phyloP scores from a whole-genome alignment of 257 asterid species.

The Leptodermis oblonga region DNA sequence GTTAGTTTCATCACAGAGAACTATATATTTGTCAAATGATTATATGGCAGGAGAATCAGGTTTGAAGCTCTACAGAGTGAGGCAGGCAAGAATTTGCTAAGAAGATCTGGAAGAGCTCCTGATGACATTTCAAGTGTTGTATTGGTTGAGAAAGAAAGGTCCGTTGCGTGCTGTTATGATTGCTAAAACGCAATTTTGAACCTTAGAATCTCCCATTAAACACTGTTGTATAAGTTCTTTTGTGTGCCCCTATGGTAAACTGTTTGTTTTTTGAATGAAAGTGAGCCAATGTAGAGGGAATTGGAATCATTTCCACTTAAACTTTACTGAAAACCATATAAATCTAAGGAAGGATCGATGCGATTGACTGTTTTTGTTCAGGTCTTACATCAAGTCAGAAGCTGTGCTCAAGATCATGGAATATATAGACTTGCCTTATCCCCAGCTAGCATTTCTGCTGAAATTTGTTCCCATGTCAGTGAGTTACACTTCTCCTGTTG shows the following conservation, averaged over 20 bases:
- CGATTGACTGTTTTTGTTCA: conserved; percentile 27
- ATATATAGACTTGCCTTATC: conserved; percentile 73
- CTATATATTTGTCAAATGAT: no score
- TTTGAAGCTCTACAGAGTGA: conserved; percentile 93
- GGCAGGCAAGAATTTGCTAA: conserved; percentile 73
- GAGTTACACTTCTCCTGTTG: conserved; percentile 26
- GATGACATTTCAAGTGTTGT: conserved; percentile 97
- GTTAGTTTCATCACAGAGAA: background rate
- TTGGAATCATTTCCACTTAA: no score
- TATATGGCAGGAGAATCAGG: conserved; percentile 58
- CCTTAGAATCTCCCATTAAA: no score
- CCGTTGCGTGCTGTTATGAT: no score
- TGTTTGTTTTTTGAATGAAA: no score
- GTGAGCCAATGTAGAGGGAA: no score
- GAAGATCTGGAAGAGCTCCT: conserved; percentile 90
- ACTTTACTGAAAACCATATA: no score
- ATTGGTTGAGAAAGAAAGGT: conserved; percentile 83
- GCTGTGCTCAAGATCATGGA: conserved; percentile 92
- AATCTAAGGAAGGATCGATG: no score
- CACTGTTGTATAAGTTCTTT: no score
- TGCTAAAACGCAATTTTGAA: no score
- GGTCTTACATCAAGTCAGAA: conserved; percentile 83
- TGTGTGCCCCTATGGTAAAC: no score
- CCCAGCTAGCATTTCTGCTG: conserved; percentile 68
- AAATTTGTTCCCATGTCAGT: conserved; percentile 79